Evolutionary conservation across 768 basidiomycete species (phyloP).

Genomic region (Serendipita sp.): DNA sequence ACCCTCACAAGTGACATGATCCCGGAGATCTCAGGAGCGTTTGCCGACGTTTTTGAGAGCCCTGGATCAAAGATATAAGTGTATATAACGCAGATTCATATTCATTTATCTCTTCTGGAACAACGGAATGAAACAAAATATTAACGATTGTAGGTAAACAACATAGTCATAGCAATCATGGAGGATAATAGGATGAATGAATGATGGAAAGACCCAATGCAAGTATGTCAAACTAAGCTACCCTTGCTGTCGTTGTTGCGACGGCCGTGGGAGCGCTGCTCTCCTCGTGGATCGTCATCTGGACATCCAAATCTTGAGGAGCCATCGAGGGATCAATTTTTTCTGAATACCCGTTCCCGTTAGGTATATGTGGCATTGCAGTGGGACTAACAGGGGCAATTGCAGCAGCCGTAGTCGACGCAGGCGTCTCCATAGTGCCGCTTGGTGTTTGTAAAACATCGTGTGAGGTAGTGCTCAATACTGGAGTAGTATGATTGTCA

Average conservation of each 20-base stretch:
- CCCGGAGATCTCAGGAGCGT: constrained; percentile 42
- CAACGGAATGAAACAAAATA: background rate
- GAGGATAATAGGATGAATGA: background rate
- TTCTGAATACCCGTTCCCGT: constrained; percentile 10
- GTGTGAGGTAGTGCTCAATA: too few species aligned
- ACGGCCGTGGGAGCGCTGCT: background rate
- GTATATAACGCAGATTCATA: too few species aligned
- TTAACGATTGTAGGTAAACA: background rate
- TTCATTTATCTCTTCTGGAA: too few species aligned
- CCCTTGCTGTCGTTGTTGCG: background rate
- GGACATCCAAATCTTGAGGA: background rate
- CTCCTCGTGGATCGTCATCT: background rate
- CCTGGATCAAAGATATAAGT: too few species aligned
- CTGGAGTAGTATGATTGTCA: too few species aligned
- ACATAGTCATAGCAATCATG: background rate
- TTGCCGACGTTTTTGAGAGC: constrained; percentile 52
- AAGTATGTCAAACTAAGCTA: too few species aligned
- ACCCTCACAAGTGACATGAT: constrained; percentile 57
- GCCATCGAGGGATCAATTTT: background rate
- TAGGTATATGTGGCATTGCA: background rate
- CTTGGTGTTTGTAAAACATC: too few species aligned
- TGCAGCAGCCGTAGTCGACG: background rate
- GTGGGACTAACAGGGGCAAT: background rate
- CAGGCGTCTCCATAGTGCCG: too few species aligned
- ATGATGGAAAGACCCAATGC: background rate